Evolutionary conservation across 1,284 basidiomycete genomes (phyloP).

Genomic region (Taiwanofungus camphoratus): DNA sequence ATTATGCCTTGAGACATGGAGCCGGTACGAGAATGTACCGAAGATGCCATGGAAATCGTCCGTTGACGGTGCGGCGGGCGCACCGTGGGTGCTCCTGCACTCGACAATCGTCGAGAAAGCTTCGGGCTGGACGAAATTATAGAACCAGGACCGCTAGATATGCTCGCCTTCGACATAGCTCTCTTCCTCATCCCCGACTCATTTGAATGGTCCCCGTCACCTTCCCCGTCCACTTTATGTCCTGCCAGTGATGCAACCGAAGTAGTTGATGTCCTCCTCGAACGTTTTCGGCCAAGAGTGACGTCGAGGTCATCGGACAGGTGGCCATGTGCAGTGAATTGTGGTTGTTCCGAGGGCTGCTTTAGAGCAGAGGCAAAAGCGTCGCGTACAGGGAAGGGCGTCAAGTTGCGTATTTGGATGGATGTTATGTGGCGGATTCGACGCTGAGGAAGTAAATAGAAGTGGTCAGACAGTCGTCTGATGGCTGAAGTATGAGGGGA

Average conservation of each 20-base stretch:
- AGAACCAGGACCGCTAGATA: conserved; percentile 12
- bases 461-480: background rate
- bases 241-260: conserved; percentile 48
- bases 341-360: conserved; percentile 54
- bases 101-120: conserved; percentile 11
- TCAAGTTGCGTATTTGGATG: conserved; percentile 74
- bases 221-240: conserved; percentile 40
- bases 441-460: conserved; percentile 41
- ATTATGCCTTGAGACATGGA: conserved; percentile 8
- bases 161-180: conserved; percentile 21
- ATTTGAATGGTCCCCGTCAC: conserved; percentile 10
- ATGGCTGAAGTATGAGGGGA: background rate
- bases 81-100: conserved; percentile 11
- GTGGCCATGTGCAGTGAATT: conserved; percentile 49
- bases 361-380: conserved; percentile 66
- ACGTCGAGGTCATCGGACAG: conserved; percentile 68
- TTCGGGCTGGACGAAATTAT: conserved; percentile 12
- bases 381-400: conserved; percentile 75
- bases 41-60: conserved; percentile 47
- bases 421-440: conserved; percentile 70
- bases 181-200: conserved; percentile 15
- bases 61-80: conserved; percentile 37
- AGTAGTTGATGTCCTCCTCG: conserved; percentile 54
- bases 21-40: conserved; percentile 26
- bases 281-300: conserved; percentile 49